Evolutionary conservation across 2,329 filamentous ascomycete genomes (phyloP), one percentile per base, ranked within the genome.

Genomic region (Scleromitrula shiraiana): DNA sequence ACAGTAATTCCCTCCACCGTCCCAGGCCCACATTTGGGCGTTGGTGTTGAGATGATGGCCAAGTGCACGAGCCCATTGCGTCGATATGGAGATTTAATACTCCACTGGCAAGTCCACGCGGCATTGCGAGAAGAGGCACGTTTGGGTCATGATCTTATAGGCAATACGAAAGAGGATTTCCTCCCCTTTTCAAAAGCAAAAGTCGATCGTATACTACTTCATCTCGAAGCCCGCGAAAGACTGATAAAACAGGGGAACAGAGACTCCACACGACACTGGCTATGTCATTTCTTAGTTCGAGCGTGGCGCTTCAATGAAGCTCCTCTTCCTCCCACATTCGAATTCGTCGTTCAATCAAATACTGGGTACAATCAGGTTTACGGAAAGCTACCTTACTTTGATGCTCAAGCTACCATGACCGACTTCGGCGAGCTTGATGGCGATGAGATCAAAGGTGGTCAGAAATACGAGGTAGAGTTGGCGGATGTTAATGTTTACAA

Each of bases 51-150:
- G 46, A 75, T 76, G 66, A 83, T 84, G 62, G 68, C 76, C 50
- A 83, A 81, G 55, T 74, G 74, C 32, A 85, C 82, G 7, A 82
- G 77, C 41, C 82, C 82, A 15, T 70, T 85, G n/a, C 77, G 82
- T 27, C 75, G 82, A 36, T 84, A 75, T 63, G 65, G 69, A 5
- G 82, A 85, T 62, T 65, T 85, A 39, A 61, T 85, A 26, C 72
- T 76, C 2, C 80, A 84, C 65, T 84, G 78, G 77, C 80, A 85
- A 62, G 76, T 85, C 52, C 74, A 82, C 58, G 75, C 74, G 2
- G 73, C 77, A 8, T 65, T 85, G 26, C 57, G 68, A 7, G 66
- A 72, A 53, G 73, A 76, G 61, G 53, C 59, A 27, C 64, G 60
- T 32, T 56, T 57, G 8, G 65, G 65, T 30, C 43, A 56, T n/a